Percentiles rank a stretch among this genome's conserved stretches.
Evolutionary conservation across 805 yeast species (phyloP).

Genomic region (Teunomyces aglyptinius): DNA sequence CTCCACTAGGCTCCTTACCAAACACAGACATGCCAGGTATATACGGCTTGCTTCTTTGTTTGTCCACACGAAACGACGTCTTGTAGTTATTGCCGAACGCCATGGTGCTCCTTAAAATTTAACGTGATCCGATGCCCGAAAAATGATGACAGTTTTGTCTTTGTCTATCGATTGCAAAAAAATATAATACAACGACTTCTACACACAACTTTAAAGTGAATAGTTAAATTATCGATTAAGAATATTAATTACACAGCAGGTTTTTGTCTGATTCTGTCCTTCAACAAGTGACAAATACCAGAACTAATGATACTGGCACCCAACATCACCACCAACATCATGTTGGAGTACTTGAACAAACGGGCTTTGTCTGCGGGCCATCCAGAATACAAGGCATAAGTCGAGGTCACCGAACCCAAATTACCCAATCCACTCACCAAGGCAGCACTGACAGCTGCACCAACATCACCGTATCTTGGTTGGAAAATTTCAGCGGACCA

Average conservation of each 20-base stretch:
- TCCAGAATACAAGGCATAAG: slow-evolving; percentile 81
- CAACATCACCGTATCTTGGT: slow-evolving; percentile 74
- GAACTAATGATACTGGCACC: slow-evolving; percentile 65
- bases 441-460: slow-evolving; percentile 80
- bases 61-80: slow-evolving; percentile 3
- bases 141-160: not conserved
- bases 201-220: not conserved
- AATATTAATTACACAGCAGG: not conserved
- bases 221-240: not conserved
- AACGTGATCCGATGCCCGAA: not conserved
- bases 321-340: slow-evolving; percentile 77
- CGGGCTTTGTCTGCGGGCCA: slow-evolving; percentile 77
- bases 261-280: slow-evolving; percentile 28
- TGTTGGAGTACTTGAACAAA: slow-evolving; percentile 66
- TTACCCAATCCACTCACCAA: slow-evolving; percentile 84
- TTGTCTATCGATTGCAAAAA: not conserved
- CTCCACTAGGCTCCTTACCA: not conserved
- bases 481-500: slow-evolving; percentile 76
- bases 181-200: not conserved
- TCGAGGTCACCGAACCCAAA: slow-evolving; percentile 79
- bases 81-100: slow-evolving; percentile 3
- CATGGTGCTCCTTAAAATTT: not conserved
- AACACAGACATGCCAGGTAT: slow-evolving; percentile 13
- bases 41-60: slow-evolving; percentile 5
- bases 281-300: slow-evolving; percentile 31